A percentile compares a stretch with the other conserved stretches of the same genome.
phyloP scores from a whole-genome alignment of 768 basidiomycete species.

The Cyclocybe aegerita region DNA sequence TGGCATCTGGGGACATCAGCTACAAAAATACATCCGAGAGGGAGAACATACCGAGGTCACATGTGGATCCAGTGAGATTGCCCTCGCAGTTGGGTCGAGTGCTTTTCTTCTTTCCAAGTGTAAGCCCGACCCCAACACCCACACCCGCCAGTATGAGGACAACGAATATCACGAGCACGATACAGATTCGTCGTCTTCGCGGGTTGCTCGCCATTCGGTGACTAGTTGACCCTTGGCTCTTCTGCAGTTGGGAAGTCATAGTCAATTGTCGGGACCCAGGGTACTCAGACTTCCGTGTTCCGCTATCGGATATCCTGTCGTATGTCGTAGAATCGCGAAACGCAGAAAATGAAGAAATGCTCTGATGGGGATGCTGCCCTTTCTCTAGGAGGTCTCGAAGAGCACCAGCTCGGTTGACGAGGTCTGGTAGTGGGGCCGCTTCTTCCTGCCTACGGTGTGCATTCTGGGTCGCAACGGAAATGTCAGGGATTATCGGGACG shows the following conservation, averaged over 20 bases:
- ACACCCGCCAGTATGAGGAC: conserved; percentile 37
- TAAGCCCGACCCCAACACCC: conserved; percentile 44
- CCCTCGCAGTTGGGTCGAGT: conserved; percentile 33
- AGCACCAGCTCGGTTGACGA: conserved; percentile 48
- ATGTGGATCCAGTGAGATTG: conserved; percentile 47
- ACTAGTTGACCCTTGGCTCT: too few relatives aligned
- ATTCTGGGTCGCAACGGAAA: conserved; percentile 39
- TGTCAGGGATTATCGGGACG: conserved; percentile 50
- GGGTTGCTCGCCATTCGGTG: background rate
- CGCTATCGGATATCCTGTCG: conserved; percentile 7
- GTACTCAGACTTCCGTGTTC: conserved; percentile 7
- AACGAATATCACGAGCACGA: conserved; percentile 25
- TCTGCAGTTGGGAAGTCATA: too few relatives aligned
- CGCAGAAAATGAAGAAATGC: conserved; percentile 28
- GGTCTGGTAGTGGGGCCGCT: conserved; percentile 46
- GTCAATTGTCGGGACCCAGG: background rate
- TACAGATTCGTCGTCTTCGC: conserved; percentile 9
- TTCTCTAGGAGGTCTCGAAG: conserved; percentile 51
- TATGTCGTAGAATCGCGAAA: conserved; percentile 7
- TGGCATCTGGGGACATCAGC: conserved; percentile 44
- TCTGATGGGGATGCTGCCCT: conserved; percentile 53
- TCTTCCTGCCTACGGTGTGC: conserved; percentile 46
- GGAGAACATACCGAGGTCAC: conserved; percentile 51
- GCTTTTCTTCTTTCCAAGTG: conserved; percentile 26
- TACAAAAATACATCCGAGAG: background rate